Conservation (phyloP, 139 green algal species). For the Desmodesmus armatus region DNA sequence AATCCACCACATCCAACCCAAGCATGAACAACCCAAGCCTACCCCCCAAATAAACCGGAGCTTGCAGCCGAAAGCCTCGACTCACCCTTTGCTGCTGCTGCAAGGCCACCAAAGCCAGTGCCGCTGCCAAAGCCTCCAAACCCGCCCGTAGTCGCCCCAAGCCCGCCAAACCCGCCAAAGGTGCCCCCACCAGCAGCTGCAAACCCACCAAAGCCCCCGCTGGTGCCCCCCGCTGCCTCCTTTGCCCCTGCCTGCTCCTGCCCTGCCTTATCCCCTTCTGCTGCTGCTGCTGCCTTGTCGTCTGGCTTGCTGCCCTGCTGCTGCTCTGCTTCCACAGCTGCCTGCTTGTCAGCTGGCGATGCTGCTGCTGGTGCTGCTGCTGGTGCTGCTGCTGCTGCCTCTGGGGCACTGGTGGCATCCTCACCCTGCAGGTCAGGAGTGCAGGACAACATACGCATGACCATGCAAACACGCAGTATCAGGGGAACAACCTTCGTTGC, state of each 20-base stretch:
- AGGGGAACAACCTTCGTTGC: too few species aligned
- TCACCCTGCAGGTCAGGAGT: too few species aligned
- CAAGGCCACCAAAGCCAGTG: constrained; percentile 28
- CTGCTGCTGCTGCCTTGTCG: constrained; percentile 4
- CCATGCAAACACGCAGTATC: background rate
- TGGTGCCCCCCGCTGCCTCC: background rate
- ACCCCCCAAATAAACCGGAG: too few species aligned
- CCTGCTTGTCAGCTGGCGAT: background rate
- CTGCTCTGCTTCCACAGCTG: background rate
- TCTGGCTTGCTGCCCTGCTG: background rate
- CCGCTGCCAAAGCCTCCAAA: constrained; percentile 7
- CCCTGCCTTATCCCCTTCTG: background rate
- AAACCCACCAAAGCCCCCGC: constrained; percentile 44
- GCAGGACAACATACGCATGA: background rate
- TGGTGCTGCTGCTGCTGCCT: constrained; percentile 32
- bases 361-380: constrained; percentile 14
- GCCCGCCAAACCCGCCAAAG: constrained; percentile 9
- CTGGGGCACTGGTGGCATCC: background rate
- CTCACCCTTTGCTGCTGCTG: constrained; percentile 31
- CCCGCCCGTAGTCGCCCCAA: background rate
- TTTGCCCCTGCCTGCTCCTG: background rate
- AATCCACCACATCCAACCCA: too few species aligned
- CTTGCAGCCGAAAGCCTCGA: background rate
- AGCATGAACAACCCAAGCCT: too few species aligned
- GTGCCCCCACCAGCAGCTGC: background rate